Percentiles rank a stretch among this genome's conserved stretches.
Evolutionary conservation across 495 filamentous ascomycete genomes (phyloP).

Genomic region (Penicillium paradoxum): DNA sequence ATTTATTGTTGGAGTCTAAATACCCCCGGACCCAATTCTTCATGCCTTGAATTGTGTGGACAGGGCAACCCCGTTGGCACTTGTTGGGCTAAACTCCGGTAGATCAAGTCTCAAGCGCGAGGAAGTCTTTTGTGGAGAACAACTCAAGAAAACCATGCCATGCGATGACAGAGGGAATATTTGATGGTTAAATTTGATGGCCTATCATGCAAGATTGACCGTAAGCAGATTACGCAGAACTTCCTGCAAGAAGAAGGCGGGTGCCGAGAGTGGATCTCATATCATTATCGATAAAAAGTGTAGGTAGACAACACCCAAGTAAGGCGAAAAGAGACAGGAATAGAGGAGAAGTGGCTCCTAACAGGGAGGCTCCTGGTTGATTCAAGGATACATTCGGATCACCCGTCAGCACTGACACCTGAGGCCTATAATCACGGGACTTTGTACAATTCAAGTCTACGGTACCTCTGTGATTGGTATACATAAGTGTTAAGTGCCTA

Average conservation of each 20-base stretch:
- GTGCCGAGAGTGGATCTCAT: conserved; percentile 4
- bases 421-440: conserved; percentile 10
- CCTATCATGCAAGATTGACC: background rate
- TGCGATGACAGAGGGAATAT: background rate
- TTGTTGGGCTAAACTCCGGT: background rate
- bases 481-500: no score
- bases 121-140: background rate
- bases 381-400: conserved; percentile 12
- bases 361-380: conserved; percentile 6
- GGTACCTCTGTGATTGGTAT: no score
- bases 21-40: background rate
- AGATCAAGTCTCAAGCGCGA: background rate
- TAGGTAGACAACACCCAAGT: background rate
- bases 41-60: conserved; percentile 3
- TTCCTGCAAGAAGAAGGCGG: background rate
- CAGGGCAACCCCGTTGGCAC: background rate
- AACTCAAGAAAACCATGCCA: background rate
- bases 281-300: background rate
- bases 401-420: conserved; percentile 9
- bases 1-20: background rate
- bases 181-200: background rate
- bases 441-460: no score
- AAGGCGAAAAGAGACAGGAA: background rate
- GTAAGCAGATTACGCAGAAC: conserved; percentile 1
- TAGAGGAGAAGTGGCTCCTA: conserved; percentile 1